Evolutionary conservation across 805 yeast genomes (phyloP).

Genomic region (Cyberlindnera euphorbiiphila): DNA sequence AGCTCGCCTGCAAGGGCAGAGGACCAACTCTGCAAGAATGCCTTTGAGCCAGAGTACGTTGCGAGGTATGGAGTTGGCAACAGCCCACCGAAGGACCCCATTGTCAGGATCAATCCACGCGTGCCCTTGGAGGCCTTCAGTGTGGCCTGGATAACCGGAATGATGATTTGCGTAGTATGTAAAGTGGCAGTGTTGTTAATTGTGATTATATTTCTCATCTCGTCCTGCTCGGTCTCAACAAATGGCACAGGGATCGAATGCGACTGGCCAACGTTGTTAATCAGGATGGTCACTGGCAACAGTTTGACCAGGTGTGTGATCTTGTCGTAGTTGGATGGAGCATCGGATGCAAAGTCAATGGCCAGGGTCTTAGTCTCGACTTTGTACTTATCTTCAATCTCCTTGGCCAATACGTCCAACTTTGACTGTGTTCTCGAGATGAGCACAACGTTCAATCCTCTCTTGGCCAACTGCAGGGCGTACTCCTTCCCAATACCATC

Average conservation of each 20-base stretch:
- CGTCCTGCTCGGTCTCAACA: constrained; percentile 69
- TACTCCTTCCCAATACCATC: constrained; percentile 97
- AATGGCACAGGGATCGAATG: constrained; percentile 96
- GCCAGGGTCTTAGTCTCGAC: constrained; percentile 68
- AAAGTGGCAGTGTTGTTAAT: constrained; percentile 84
- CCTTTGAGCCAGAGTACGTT: constrained; percentile 93
- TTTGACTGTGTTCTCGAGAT: constrained; percentile 82
- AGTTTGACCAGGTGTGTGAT: constrained; percentile 44
- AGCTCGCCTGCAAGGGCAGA: constrained; percentile 85
- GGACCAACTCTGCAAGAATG: constrained; percentile 93
- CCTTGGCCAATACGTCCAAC: constrained; percentile 60
- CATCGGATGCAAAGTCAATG: constrained; percentile 72
- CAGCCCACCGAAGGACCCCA: constrained; percentile 97
- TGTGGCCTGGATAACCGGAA: constrained; percentile 63
- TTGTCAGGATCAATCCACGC: constrained; percentile 80
- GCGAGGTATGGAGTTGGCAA: constrained; percentile 91
- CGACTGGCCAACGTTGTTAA: constrained; percentile 93
- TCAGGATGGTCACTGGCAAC: constrained; percentile 65
- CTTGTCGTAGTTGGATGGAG: constrained; percentile 48
- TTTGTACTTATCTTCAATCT: constrained; percentile 53
- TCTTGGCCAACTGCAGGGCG: constrained; percentile 77
- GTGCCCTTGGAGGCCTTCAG: constrained; percentile 37
- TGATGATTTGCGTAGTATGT: constrained; percentile 73
- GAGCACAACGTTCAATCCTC: constrained; percentile 78
- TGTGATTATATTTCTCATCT: constrained; percentile 74